Evolutionary conservation across 2,329 filamentous ascomycete genomes (phyloP), one percentile per base, ranked within the genome.

Genomic region (Aspergillus sp.): DNA sequence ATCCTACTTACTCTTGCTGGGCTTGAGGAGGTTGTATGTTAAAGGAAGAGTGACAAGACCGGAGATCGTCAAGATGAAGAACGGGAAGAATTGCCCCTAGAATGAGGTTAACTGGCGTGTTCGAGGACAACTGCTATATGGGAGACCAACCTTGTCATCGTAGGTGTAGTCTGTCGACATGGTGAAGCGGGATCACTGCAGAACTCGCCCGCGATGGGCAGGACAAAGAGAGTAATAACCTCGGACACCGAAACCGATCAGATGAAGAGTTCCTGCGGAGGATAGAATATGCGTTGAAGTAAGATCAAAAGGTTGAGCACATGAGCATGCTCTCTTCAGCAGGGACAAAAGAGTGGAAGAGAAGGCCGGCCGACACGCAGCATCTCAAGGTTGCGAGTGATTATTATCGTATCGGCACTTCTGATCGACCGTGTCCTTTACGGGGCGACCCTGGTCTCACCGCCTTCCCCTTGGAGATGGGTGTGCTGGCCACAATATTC

Each of bases 131-230:
- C 11, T 6, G 18, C 16, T 39, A 11, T 20, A n/a, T n/a, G 3
- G 20, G 54, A 20, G 6, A 24, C 57, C 11, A 65, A 90, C 89
- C 86, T 95, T 87, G 75, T 96, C 91, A 85, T 99, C 95, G 82
- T 99, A 99, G 72, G 91, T 96, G 84, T 99, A 99, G 79, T 98
- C 94, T 72, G 90, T 93, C 87, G 95, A 95, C 76, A 82, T 88
- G 59, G 58, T 74, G 72, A 67, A 67, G 65, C 59, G 64, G 63
- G 53, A 67, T 73, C 64, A 71, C 63, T 63, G 65, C 68, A 65
- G 61, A 65, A 69, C 68, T 70, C 64, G 71, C 71, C 72, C 73
- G 65, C 63, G 65, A 68, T 63, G 59, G 64, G 64, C 69, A 68
- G 61, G 47, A 61, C 31, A 46, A 52, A 54, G 54, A 59, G 46